Base-by-base conservation (phyloP, 2,329 filamentous ascomycete genomes). In the Fusarium piperis region DNA sequence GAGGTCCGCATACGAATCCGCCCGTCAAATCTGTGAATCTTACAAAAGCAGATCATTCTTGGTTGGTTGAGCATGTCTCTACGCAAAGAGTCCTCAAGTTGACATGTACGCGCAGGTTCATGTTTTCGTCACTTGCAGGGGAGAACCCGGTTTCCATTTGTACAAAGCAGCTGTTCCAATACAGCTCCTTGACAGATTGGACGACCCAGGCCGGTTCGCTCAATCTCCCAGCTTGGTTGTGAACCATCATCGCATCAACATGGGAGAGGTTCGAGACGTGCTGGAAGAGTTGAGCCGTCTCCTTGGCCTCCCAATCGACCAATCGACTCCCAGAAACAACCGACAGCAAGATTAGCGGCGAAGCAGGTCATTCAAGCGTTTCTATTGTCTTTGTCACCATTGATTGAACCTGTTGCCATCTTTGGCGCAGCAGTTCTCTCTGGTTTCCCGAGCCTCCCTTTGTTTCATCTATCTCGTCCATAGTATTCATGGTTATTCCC, bases 371-470 rank as follows among this genome's bases (percentile, higher is more conserved):
- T 62, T 65, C 59, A n/a, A 77, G 62, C 10, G 56, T 55, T 11
- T 70, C 65, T 71, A 78, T 82, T 55, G 83, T 81, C 35, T 72
- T 75, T 58, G 78, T 76, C 12, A 84, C 74, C 65, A 87, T 74
- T 2, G 66, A 58, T 48, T 75, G 71, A 52, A 86, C 82, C 72
- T 87, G 85, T 64, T 70, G 71, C 85, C 85, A 88, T 39, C 86
- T 79, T 38, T 72, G 73, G 13, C 74, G 58, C 11, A 87, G 68
- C n/a, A 83, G 68, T 6, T 81, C 78, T 26, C 78, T 79, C 69
- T 86, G 85, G 23, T 65, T 66, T 12, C 64, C 76, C 9, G 67
- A 74, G 57, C 71, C 82, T 38, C 6, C 60, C 59, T 65, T 77
- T 75, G 83, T 66, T 53, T 77, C 76, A 18, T 78, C 76, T 11